Percentiles rank a stretch among this genome's conserved stretches.
phyloP scores from a whole-genome alignment of 108 stramenopile genomes.

The Skeletonema grethae region DNA sequence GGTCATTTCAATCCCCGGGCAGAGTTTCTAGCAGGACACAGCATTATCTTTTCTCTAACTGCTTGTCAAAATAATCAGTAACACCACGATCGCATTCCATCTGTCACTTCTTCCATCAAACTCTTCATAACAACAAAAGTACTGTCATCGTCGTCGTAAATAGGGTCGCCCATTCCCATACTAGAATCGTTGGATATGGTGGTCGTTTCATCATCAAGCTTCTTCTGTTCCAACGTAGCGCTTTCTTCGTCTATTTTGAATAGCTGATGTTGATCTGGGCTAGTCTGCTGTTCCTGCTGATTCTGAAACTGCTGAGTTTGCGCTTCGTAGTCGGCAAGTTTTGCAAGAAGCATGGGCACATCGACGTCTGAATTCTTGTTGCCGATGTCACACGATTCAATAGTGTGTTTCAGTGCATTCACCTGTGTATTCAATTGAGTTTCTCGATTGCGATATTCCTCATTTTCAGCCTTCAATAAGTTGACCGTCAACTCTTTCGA shows the following conservation, averaged over 20 bases:
- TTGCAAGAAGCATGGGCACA: slow-evolving; percentile 44
- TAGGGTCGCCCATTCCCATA: neutral
- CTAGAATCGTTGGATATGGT: neutral
- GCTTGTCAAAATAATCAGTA: neutral
- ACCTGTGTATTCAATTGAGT: slow-evolving; percentile 13
- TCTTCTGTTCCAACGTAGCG: neutral
- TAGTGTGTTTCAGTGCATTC: slow-evolving; percentile 16
- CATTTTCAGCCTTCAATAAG: slow-evolving; percentile 30
- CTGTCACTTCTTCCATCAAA: slow-evolving; percentile 10
- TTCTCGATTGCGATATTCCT: slow-evolving; percentile 32
- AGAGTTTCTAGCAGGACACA: neutral
- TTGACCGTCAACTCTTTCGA: slow-evolving; percentile 40
- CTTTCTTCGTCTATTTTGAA: neutral
- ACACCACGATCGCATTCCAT: neutral
- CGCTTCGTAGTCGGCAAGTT: slow-evolving; percentile 24
- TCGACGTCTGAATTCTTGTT: slow-evolving; percentile 23
- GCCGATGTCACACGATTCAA: slow-evolving; percentile 31
- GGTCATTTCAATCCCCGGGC: neutral
- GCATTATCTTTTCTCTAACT: neutral
- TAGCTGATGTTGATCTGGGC: slow-evolving; percentile 6
- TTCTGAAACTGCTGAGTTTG: slow-evolving; percentile 15
- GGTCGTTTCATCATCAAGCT: neutral
- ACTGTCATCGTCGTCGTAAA: neutral
- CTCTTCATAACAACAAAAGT: slow-evolving; percentile 1
- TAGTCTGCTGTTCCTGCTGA: slow-evolving; percentile 15